phyloP scores from a whole-genome alignment of 805 yeast species.

The Ogataea nakhonphanomensis region DNA sequence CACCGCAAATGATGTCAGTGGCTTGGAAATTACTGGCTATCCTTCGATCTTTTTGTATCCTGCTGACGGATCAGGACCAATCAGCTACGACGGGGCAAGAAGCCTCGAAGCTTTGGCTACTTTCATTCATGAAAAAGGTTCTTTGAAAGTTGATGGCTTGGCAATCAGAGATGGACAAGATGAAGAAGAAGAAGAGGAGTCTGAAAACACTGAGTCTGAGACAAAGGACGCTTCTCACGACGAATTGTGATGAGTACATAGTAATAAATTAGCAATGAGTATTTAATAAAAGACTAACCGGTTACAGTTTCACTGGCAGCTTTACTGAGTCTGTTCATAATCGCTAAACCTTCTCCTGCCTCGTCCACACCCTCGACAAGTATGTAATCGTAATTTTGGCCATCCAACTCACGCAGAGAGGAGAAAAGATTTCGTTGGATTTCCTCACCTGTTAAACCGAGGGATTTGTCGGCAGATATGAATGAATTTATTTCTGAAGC shows the following conservation, averaged over 20 bases:
- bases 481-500: conserved; percentile 16
- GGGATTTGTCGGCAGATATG: conserved; percentile 30
- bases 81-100: conserved; percentile 68
- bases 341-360: conserved; percentile 80
- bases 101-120: conserved; percentile 64
- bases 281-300: conserved; percentile 1
- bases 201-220: conserved; percentile 70
- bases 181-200: conserved; percentile 62
- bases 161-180: conserved; percentile 28
- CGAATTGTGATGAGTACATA: conserved; percentile 17
- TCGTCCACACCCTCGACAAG: conserved; percentile 82
- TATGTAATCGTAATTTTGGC: conserved; percentile 60
- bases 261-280: not conserved
- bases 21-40: conserved; percentile 78
- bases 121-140: conserved; percentile 70
- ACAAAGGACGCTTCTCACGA: conserved; percentile 55
- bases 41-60: conserved; percentile 92
- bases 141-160: conserved; percentile 56
- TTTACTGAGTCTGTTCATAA: conserved; percentile 85
- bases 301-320: conserved; percentile 59
- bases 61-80: conserved; percentile 68
- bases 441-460: conserved; percentile 50
- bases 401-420: conserved; percentile 72
- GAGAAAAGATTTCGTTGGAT: conserved; percentile 77
- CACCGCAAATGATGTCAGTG: conserved; percentile 77